Conservation (phyloP, 257 asterid genomes). For the Ilex aquifolium region DNA sequence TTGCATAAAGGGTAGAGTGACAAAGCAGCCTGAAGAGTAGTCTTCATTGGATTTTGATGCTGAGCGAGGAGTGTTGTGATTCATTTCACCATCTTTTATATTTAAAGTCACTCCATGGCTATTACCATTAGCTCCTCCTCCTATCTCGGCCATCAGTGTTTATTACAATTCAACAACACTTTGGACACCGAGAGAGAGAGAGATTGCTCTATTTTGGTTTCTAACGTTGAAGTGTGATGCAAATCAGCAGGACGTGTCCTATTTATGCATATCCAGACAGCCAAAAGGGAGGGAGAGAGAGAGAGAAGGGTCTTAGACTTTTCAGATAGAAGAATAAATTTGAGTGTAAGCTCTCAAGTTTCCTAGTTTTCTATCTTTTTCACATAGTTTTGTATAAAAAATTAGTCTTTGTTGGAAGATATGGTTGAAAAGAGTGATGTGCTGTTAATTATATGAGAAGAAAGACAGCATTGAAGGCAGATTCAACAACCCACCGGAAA, state of each 20-base stretch:
- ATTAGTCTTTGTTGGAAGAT: background rate
- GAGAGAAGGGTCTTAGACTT: conserved; percentile 5
- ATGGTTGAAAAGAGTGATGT: conserved; percentile 32
- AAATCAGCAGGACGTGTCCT: background rate
- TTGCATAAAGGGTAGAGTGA: conserved; percentile 16
- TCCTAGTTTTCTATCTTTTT: background rate
- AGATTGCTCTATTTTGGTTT: background rate
- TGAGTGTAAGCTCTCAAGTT: conserved; percentile 21
- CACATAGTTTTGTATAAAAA: background rate
- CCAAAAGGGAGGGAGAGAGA: background rate
- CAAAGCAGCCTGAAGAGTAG: conserved; percentile 1
- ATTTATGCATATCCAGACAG: background rate
- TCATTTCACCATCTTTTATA: conserved; percentile 6
- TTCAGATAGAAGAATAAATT: conserved; percentile 26
- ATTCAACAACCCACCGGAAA: conserved; percentile 48
- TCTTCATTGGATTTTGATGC: background rate
- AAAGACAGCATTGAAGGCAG: conserved; percentile 39
- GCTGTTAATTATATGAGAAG: background rate
- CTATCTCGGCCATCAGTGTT: conserved; percentile 11
- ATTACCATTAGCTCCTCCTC: conserved; percentile 10
- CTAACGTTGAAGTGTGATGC: background rate
- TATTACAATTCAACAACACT: background rate
- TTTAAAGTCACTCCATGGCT: conserved; percentile 3
- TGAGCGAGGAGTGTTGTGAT: background rate
- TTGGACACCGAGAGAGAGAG: background rate